Evolutionary conservation across 805 yeast genomes (phyloP).

Genomic region (Wickerhamiella occidentalis): DNA sequence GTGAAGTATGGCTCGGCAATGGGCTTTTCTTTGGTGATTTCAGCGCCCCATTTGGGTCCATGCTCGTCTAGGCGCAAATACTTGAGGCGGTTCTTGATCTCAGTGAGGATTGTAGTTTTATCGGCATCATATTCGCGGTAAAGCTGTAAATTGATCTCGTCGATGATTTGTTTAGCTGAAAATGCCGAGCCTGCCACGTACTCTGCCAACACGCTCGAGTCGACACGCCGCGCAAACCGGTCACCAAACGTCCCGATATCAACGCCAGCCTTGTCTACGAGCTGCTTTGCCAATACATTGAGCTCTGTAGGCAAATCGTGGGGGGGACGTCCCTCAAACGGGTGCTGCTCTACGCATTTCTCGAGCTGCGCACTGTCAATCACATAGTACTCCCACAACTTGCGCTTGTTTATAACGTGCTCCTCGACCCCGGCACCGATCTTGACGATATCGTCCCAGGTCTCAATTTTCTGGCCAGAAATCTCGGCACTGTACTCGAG

Average conservation of each 20-base stretch:
- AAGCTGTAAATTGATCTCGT: conserved; percentile 63
- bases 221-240: conserved; percentile 45
- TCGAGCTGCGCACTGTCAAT: conserved; percentile 42
- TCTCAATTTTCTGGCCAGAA: conserved; percentile 42
- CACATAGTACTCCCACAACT: conserved; percentile 83
- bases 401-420: conserved; percentile 43
- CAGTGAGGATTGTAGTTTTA: conserved; percentile 47
- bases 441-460: conserved; percentile 41
- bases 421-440: conserved; percentile 57
- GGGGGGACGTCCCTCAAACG: conserved; percentile 35
- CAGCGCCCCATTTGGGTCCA: conserved; percentile 67
- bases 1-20: conserved; percentile 84
- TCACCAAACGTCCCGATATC: conserved; percentile 34
- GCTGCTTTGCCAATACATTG: conserved; percentile 35
- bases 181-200: conserved; percentile 32
- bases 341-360: conserved; percentile 21
- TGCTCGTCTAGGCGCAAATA: conserved; percentile 63
- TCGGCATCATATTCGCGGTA: conserved; percentile 72
- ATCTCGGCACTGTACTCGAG: conserved; percentile 52
- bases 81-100: conserved; percentile 62
- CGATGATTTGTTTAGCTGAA: conserved; percentile 37
- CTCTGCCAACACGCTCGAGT: conserved; percentile 39
- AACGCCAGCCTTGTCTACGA: conserved; percentile 33
- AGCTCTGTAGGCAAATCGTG: conserved; percentile 27
- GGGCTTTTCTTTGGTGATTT: conserved; percentile 44